Base-by-base conservation (phyloP, 352 stramenopile genomes). In the Pythium vanterpoolii region DNA sequence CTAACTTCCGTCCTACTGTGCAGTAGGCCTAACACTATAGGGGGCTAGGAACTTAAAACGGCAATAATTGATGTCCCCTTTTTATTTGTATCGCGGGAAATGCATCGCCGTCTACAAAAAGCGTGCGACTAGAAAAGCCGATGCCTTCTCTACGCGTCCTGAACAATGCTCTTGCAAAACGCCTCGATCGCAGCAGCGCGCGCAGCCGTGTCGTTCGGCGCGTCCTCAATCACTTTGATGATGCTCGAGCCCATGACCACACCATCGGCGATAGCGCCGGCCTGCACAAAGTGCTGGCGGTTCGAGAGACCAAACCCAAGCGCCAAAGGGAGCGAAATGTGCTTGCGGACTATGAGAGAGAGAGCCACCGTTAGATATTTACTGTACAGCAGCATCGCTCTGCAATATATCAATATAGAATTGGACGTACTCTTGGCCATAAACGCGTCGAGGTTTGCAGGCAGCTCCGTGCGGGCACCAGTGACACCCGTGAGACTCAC, bases 251-350 rank as follows among this genome's bases (percentile, higher is more conserved):
- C 86, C 68, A 96, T 96, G 60, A 96, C 87, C 38, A 93, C 83
- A 36, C 86, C 88, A 46, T 98, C 95, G 11, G 95, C 94, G 24
- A 99, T 78, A 34, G 84, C 79, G 48, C 93, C 87, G 1, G 98
- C 96, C 74, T 97, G 86, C 19, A 87, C 42, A 43, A 95, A 93
- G 66, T 98, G 92, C 52, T 98, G 72, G 27, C 91, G 90, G 39
- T 79, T 98, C 31, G 93, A 98, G 42, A 99, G 93, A 24, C 97
- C 97, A 72, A 99, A 99, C 49, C 97, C 97, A 13, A 99, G 88
- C 26, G 95, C 96, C 10, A 99, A 75, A 19, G 97, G 96, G 57
- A 87, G 69, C 68, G 85, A 90, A 45, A 93, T 82, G 62, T 92
- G 86, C 46, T 73, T 75, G 60, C 86, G 86, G 65, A 95, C 86